A percentile compares a stretch with the other conserved stretches of the same genome.
Conservation (phyloP, 2,329 filamentous ascomycete species). For the Trichophyton schoenleinii region DNA sequence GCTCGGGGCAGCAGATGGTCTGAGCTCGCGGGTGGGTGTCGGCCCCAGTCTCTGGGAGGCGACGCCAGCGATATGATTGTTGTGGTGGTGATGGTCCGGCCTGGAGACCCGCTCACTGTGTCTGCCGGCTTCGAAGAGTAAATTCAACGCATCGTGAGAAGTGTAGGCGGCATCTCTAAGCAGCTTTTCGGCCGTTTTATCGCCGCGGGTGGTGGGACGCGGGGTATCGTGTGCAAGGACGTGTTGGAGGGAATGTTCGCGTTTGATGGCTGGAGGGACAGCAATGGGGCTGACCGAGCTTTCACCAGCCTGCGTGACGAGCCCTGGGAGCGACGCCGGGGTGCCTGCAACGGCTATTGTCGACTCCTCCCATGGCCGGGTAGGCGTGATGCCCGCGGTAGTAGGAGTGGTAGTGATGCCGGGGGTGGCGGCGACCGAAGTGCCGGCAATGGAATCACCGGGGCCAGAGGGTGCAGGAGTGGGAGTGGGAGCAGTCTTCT, state of each 20-base stretch:
- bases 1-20: constrained; percentile 10
- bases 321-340: not conserved
- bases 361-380: constrained; percentile 4
- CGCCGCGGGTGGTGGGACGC: not conserved
- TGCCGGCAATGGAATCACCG: not conserved
- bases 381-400: not conserved
- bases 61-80: not conserved
- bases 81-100: not conserved
- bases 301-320: not conserved
- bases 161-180: constrained; percentile 15
- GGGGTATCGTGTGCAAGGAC: not conserved
- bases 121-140: constrained; percentile 15
- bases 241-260: constrained; percentile 1
- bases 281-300: not conserved
- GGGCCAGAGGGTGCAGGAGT: not conserved
- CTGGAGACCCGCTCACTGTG: constrained; percentile 13
- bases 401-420: not conserved
- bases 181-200: constrained; percentile 11
- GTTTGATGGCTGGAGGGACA: constrained; percentile 1
- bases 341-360: constrained; percentile 3
- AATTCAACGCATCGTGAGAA: constrained; percentile 14
- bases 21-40: not conserved
- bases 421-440: not conserved
- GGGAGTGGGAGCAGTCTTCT: constrained; percentile 8
- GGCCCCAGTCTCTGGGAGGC: constrained; percentile 1